Evolutionary conservation across 2,329 filamentous ascomycete species (phyloP), one percentile per base, ranked within the genome.

Genomic region (Cercospora sojina): DNA sequence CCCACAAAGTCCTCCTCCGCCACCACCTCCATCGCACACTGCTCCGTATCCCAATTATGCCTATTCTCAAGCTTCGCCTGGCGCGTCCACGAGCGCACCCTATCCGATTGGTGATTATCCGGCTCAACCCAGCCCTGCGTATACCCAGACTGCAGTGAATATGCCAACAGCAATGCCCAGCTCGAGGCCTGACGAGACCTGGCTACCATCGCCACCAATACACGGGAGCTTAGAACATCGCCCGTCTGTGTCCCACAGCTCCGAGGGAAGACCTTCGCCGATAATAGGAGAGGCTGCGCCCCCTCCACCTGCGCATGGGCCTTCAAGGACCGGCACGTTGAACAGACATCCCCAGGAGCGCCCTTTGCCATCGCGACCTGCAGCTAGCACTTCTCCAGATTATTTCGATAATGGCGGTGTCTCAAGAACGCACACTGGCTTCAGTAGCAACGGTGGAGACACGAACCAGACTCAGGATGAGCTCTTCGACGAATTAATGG

Each of bases 321-420:
- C 81, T 7, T 71, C 71, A 10, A 69, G 74, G 62, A 66, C 81
- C 2, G 82, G 84, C 69, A 86, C 85, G 0, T 72, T 84, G 7
- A 83, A 81, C 23, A 83, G 85, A 62, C 86, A 88, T 75, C 86
- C 84, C 7, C 83, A 85, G 57, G 77, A 84, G 8, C 80, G 87
- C 25, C 86, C 87, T 35, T 79, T 88, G n/a, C 87, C 87, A 2
- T 85, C 85, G 0, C 83, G 84, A 9, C 86, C 86, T 5, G 69
- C 71, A 29, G 66, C 74, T 12, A 73, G 75, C 64, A 77, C 78
- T 29, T 78, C 80, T 47, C 78, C 79, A 16, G 79, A 80, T 57
- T 79, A 77, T 72, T 76, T 78, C 47, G 68, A 65, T n/a, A 72
- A 71, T 27, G 72, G 76, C 27, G 60, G 77, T 77, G 60, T 75